Percentiles rank a stretch among this genome's conserved stretches.
Conservation (phyloP, 148 eudicot species). For the Nepenthes gracilis region DNA sequence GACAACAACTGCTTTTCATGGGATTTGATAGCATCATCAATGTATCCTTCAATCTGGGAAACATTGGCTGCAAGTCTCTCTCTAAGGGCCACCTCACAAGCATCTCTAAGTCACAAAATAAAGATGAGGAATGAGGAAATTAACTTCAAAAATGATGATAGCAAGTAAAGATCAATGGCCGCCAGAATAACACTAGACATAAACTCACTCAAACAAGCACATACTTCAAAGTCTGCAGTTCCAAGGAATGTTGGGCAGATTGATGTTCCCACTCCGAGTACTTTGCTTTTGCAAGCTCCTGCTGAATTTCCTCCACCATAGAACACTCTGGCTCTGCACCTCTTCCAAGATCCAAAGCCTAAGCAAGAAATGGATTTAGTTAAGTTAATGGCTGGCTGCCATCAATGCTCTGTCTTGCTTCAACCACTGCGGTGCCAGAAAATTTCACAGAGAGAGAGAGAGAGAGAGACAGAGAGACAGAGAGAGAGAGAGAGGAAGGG, state of each 20-base stretch:
- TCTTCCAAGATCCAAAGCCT: constrained; percentile 91
- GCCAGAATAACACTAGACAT: not conserved
- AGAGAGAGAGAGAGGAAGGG: too few relatives aligned
- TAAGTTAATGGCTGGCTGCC: too few relatives aligned
- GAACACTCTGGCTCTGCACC: constrained; percentile 60
- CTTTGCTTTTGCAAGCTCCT: constrained; percentile 81
- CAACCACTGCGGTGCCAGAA: too few relatives aligned
- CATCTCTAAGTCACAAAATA: constrained; percentile 35
- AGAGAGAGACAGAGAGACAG: too few relatives aligned
- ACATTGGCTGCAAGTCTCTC: constrained; percentile 43
- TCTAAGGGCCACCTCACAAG: constrained; percentile 64
- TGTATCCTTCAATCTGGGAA: constrained; percentile 34
- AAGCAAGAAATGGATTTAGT: not conserved
- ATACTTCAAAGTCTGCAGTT: constrained; percentile 67
- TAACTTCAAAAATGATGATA: not conserved
- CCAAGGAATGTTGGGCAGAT: constrained; percentile 63
- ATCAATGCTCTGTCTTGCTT: too few relatives aligned
- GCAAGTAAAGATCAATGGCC: not conserved
- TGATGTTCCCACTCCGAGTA: constrained; percentile 74
- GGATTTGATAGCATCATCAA: constrained; percentile 23
- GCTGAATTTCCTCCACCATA: constrained; percentile 90
- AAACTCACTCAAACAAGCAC: not conserved
- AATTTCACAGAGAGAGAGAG: too few relatives aligned
- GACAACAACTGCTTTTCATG: constrained; percentile 41
- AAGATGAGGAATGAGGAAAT: not conserved